phyloP scores from a whole-genome alignment of 1,284 basidiomycete species.

The Cryptococcus neoformans region DNA sequence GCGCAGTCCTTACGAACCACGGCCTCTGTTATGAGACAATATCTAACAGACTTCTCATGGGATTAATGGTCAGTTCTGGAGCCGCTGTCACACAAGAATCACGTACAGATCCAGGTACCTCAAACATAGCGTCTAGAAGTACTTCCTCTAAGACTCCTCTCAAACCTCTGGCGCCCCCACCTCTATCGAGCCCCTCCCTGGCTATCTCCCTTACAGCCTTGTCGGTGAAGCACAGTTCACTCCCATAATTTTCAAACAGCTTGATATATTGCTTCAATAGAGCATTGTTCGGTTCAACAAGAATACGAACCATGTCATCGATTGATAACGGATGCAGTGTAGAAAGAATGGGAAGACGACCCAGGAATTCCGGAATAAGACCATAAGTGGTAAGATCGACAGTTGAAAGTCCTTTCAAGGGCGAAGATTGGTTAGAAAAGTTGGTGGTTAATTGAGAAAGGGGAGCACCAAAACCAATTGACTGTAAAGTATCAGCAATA shows the following conservation, averaged over 20 bases:
- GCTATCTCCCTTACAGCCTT: slow-evolving; percentile 62
- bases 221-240: slow-evolving; percentile 48
- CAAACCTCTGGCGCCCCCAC: slow-evolving; percentile 84
- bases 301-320: slow-evolving; percentile 77
- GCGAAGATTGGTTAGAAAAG: background rate
- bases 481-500: slow-evolving; percentile 52
- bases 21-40: slow-evolving; percentile 58
- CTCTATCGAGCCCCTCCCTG: slow-evolving; percentile 67
- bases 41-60: slow-evolving; percentile 55
- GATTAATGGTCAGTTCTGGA: slow-evolving; percentile 1
- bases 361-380: slow-evolving; percentile 92
- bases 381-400: slow-evolving; percentile 82
- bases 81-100: background rate
- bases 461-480: slow-evolving; percentile 80
- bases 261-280: slow-evolving; percentile 84
- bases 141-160: slow-evolving; percentile 87
- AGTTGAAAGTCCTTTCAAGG: slow-evolving; percentile 34
- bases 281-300: slow-evolving; percentile 87
- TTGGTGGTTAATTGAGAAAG: slow-evolving; percentile 40
- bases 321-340: slow-evolving; percentile 69
- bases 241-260: slow-evolving; percentile 57
- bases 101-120: slow-evolving; percentile 72
- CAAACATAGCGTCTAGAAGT: slow-evolving; percentile 83
- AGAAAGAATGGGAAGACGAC: slow-evolving; percentile 81
- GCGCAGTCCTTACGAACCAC: too few relatives aligned